Base-by-base conservation (phyloP, 2,329 filamentous ascomycete genomes). In the Alternaria dauci region DNA sequence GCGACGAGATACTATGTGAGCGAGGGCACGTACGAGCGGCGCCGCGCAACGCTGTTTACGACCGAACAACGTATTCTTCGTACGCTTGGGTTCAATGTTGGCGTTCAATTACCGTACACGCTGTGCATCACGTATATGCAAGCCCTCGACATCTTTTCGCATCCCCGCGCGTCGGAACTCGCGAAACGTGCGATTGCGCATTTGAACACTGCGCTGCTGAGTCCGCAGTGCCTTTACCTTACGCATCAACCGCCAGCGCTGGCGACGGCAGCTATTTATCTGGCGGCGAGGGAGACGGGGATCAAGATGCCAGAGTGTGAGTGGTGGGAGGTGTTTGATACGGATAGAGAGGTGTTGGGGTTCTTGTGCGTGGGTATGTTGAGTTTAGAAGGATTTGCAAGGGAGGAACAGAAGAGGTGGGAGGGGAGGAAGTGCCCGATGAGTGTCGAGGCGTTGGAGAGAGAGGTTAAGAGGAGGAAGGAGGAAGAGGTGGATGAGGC, bases 281-380 rank as follows among this genome's bases (percentile, higher is more conserved):
- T 93, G n/a, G 92, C 94, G 0, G 91, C 93, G 1, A 86, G 89
- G 44, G 93, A 98, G 67, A 77, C 87, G 1, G 89, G 86, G 0
- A 87, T 91, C 12, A 93, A 92, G 76, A 85, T 97, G 80, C 93
- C 94, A 0, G 91, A 91, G 65, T 87, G 87, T 48, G 89, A 92
- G 65, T 99, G 95, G 95, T 99, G 95, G 95, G 94, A 97, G 78
- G 92, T 98, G 0, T 98, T 98, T 77, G 95, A 99, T 78, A 92
- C 95, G 8, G 94, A 97, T 71, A 85, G 95, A 52, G 95, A 99
- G 81, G 93, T 97, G 76, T 83, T 99, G 36, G 95, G 95, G 0
- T 98, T 98, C 70, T 79, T 98, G 59, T 93, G 96, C 4, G 92
- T 97, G 11, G 93, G 86, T 0, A 87, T 97, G 86, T 83, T 88